A percentile compares a stretch with the other conserved stretches of the same genome.
phyloP scores from a whole-genome alignment of 768 basidiomycete species.

The Stropharia rugosoannulata region DNA sequence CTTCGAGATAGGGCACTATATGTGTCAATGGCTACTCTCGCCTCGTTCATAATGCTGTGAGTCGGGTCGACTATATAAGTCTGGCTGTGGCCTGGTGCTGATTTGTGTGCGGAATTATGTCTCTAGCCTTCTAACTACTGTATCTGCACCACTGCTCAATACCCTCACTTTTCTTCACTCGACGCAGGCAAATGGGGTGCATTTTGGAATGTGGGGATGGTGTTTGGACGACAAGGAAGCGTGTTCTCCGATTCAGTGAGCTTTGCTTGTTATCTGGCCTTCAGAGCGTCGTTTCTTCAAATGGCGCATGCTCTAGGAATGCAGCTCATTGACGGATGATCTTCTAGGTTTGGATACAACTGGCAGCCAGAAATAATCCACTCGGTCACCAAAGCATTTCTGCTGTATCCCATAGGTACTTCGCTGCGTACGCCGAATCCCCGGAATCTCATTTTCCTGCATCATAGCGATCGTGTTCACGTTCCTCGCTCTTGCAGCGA shows the following conservation, averaged over 20 bases:
- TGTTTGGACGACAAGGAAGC: constrained; percentile 31
- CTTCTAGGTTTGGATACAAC: constrained; percentile 32
- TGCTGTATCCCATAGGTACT: constrained; percentile 35
- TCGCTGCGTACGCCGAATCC: background rate
- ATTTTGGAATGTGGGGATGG: constrained; percentile 44
- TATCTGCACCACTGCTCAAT: constrained; percentile 31
- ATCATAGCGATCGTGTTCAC: constrained; percentile 26
- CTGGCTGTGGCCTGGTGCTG: background rate
- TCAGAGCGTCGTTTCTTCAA: no score
- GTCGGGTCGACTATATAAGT: constrained; percentile 9
- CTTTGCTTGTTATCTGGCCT: background rate
- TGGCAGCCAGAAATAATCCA: constrained; percentile 34
- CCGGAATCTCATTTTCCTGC: background rate
- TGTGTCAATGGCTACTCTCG: constrained; percentile 21
- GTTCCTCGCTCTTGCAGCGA: constrained; percentile 29
- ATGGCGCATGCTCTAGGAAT: no score
- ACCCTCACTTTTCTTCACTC: constrained; percentile 36
- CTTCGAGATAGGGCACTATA: constrained; percentile 22
- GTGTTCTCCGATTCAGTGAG: constrained; percentile 31
- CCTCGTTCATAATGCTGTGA: constrained; percentile 27
- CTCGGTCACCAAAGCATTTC: constrained; percentile 32
- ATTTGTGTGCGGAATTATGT: background rate
- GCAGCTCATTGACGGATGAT: no score
- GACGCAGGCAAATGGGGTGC: constrained; percentile 37
- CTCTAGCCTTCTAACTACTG: constrained; percentile 29